These are phyloP conservation scores for Dryadomyces quercivorus DNA, from an alignment of 2,329 filamentous ascomycete species.

Conservation along the genomic window DNA sequence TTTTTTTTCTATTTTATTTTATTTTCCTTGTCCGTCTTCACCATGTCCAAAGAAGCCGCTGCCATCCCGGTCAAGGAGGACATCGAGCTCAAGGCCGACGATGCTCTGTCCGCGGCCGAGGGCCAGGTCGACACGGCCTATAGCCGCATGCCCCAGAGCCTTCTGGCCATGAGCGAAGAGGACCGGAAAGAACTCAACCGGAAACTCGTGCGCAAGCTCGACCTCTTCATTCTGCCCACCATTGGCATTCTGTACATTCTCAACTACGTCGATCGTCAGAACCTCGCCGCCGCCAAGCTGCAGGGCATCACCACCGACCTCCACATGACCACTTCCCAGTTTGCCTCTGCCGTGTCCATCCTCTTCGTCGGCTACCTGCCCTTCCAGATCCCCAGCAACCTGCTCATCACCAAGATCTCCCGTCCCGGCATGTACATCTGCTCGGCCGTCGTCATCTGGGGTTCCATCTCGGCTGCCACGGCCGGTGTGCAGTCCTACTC, in stretches of 20 bases:
- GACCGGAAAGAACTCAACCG: constrained; percentile 1
- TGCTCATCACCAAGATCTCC: constrained; percentile 17
- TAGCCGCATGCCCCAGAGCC: constrained; percentile 4
- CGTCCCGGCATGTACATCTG: constrained; percentile 17
- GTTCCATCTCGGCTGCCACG: constrained; percentile 19
- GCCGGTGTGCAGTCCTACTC: constrained; percentile 22
- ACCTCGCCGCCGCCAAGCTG: constrained; percentile 10
- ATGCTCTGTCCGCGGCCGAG: constrained; percentile 1
- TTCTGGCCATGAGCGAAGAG: constrained; percentile 3
- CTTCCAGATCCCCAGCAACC: constrained; percentile 48
- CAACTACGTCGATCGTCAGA: constrained; percentile 11
- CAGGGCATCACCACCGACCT: constrained; percentile 9
- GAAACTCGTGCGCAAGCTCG: constrained; percentile 12
- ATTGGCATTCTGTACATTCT: constrained; percentile 9
- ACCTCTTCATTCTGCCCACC: constrained; percentile 7
- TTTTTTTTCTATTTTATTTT: neutral
- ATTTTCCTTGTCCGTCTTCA: neutral
- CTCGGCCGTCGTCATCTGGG: constrained; percentile 19
- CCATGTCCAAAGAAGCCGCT: neutral
- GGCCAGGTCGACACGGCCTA: constrained; percentile 1
- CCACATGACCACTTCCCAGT: constrained; percentile 29
- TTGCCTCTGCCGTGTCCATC: constrained; percentile 45
- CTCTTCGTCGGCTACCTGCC: constrained; percentile 55
- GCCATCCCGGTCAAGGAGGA: neutral
- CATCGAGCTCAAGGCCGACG: neutral